Evolutionary conservation across 768 basidiomycete species (phyloP).

Genomic region (Pleurotus cornucopiae): DNA sequence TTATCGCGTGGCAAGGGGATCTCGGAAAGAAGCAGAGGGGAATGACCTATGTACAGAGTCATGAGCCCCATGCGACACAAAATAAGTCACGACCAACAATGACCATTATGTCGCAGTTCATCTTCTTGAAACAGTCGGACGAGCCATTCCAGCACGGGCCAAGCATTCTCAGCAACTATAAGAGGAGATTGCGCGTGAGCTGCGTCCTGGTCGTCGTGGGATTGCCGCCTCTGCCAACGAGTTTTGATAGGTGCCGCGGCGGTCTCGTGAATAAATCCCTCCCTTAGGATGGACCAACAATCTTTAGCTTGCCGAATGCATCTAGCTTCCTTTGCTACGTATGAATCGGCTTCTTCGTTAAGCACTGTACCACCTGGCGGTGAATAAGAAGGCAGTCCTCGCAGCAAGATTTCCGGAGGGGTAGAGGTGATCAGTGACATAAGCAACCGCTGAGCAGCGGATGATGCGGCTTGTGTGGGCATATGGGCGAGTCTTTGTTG

Average conservation of each 20-base stretch:
- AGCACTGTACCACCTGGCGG: constrained; percentile 11
- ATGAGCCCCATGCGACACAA: constrained; percentile 8
- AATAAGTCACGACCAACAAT: constrained; percentile 26
- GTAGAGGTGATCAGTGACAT: constrained; percentile 56
- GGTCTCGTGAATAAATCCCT: constrained; percentile 43
- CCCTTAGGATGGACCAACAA: constrained; percentile 59
- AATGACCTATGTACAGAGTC: constrained; percentile 28
- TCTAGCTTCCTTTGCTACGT: constrained; percentile 49
- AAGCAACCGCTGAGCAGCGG: constrained; percentile 50
- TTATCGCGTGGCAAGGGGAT: constrained; percentile 51
- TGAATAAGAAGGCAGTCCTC: constrained; percentile 49
- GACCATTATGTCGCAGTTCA: constrained; percentile 26
- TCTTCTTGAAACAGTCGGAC: constrained; percentile 67
- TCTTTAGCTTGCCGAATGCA: constrained; percentile 50
- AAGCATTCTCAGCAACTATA: constrained; percentile 59
- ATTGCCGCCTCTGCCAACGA: constrained; percentile 30
- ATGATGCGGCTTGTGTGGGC: constrained; percentile 39
- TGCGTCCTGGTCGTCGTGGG: constrained; percentile 21
- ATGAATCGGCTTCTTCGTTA: constrained; percentile 47
- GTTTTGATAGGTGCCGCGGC: constrained; percentile 19
- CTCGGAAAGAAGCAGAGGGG: constrained; percentile 52
- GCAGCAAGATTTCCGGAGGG: constrained; percentile 45
- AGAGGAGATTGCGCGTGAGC: constrained; percentile 10
- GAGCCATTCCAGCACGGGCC: constrained; percentile 71
- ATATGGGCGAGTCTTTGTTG: constrained; percentile 32